Conservation (phyloP, 352 stramenopile species). For the Globisporangium lucens region DNA sequence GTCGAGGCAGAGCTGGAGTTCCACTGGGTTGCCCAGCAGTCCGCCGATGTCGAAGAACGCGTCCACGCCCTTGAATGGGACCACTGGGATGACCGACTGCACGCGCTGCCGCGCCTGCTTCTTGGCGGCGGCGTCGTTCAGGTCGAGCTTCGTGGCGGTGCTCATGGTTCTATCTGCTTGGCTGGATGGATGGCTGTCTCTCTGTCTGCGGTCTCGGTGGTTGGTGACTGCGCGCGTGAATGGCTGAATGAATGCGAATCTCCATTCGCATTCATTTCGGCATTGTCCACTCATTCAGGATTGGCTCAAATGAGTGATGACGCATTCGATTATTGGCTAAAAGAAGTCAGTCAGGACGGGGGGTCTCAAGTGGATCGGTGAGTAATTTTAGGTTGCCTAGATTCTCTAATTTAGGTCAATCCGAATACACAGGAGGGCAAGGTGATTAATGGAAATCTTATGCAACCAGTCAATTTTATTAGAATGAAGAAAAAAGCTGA, state of each 20-base stretch:
- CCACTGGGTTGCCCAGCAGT: constrained; percentile 83
- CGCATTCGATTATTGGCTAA: background rate
- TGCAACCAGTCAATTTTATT: too few species aligned
- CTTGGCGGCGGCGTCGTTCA: constrained; percentile 46
- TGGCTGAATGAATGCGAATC: constrained; percentile 1
- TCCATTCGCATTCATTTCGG: background rate
- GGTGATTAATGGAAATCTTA: too few species aligned
- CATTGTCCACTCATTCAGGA: constrained; percentile 4
- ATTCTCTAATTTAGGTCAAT: too few species aligned
- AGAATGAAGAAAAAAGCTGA: too few species aligned
- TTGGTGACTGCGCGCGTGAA: constrained; percentile 6
- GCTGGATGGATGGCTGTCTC: constrained; percentile 9
- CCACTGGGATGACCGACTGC: constrained; percentile 91
- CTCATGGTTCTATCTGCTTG: constrained; percentile 20
- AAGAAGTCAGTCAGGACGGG: background rate
- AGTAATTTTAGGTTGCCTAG: too few species aligned
- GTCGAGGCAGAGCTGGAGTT: constrained; percentile 92
- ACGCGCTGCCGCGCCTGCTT: constrained; percentile 61
- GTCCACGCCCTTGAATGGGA: constrained; percentile 94
- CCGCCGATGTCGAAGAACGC: constrained; percentile 97
- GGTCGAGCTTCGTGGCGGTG: constrained; percentile 31
- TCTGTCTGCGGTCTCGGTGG: background rate
- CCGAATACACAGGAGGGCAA: too few species aligned
- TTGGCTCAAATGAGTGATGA: background rate
- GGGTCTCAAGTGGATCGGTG: too few species aligned